Evolutionary conservation across 106 monocot genomes (phyloP), one percentile per base, ranked within the genome.

Genomic region (Triglochin maritima): DNA sequence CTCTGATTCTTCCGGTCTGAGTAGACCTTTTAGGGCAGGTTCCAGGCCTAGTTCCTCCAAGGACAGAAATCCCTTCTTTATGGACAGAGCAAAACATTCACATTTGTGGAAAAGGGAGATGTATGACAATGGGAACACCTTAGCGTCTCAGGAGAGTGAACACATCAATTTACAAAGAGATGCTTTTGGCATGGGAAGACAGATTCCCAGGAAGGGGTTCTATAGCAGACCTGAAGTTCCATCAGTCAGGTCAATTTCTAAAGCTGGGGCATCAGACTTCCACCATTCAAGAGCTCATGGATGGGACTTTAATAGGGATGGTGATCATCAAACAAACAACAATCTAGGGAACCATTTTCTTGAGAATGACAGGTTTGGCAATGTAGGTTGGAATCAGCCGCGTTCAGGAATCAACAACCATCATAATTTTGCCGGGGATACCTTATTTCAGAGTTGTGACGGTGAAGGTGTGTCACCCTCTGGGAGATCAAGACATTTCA

Each of bases 361-460:
- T 65, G 80, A 89, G 17, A 78, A 79, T 74, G 78, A 84, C 41
- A 85, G 73, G 47, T 81, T 81, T 76, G 82, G 72, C 59, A 89
- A 82, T 77, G 51, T 55, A 64, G 82, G 76, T 7, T 89, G 84
- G 86, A 69, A 60, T 44, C 70, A 78, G 60, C 29, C 55, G 57
- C 79, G 59, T 72, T 72, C 80, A 47, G 65, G 41, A 63, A 77
- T 69, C 71, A 81, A 72, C 71, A 81, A 72, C 57, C 69, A 80
- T 11, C 74, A 66, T 71, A 55, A 65, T 65, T 60, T 76, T 43
- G 80, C 72, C 66, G 60, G 51, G 29, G 87, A 88, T 65, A 79
- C 74, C 58, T 62, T 79, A 54, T 71, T 69, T 63, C 86, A 81
- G 49, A 84, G 69, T 52, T 56, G 70, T 49, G 92, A 83, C 57